Evolutionary conservation across 1,284 basidiomycete species (phyloP), one percentile per base, ranked within the genome.

Genomic region (Volvariella volvacea): DNA sequence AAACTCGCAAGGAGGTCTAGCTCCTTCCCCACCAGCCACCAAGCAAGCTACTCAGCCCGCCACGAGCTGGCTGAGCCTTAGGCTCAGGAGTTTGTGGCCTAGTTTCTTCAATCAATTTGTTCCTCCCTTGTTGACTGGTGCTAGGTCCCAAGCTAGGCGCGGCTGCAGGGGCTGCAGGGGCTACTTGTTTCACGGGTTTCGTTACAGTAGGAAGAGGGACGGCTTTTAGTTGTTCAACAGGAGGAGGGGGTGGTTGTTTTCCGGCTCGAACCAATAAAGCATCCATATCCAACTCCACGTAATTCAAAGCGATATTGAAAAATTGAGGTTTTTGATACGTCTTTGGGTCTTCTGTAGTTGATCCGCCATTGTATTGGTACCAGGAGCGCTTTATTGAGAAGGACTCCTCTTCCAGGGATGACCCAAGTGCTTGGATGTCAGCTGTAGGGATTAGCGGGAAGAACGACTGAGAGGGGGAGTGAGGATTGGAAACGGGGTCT

Each of bases 261-360:
- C 90, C 90, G 3, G 84, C 87, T 4, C 82, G 70, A 46, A 74
- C 75, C 55, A 80, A 67, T 44, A 95, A 65, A 41, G 77, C 70
- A 38, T 90, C 87, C 78, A 93, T 83, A 55, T 89, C 87, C 46
- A 92, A 61, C 54, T 86, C 80, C 44, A 92, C 81, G 56, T 94
- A 95, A 64, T 94, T 95, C 58, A 92, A 80, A n/a, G 91, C 92
- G 52, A 91, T 87, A 60, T 95, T 90, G 64, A 92, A 95, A 71
- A 95, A 95, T 25, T 92, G 58, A 6, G 88, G 88, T 60, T 93
- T 93, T 66, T 84, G 82, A 61, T 80, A 67, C 22, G 68, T 59
- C 50, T 71, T 71, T 36, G 66, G 56, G 45, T 73, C 71, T 0
- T 62, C 59, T 6, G 4, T 20, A 4, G 34, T 36, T 6, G 68